These are phyloP conservation scores for Ceratonia siliqua DNA, from an alignment of 306 rosid genomes.

Conservation along the genomic window DNA sequence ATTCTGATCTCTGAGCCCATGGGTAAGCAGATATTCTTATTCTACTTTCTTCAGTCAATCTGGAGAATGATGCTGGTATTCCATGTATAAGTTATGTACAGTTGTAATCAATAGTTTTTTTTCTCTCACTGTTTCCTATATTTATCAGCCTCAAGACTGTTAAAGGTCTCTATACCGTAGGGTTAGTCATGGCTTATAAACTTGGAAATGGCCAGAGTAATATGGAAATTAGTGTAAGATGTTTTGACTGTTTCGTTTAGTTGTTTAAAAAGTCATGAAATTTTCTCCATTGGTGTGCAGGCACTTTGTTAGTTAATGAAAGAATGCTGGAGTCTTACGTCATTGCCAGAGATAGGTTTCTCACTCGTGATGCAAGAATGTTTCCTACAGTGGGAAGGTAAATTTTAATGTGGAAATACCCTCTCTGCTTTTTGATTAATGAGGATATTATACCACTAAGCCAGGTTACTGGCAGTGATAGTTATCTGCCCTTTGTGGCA, in stretches of 20 bases:
- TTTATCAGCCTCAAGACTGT: not conserved
- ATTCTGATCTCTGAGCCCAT: conserved; percentile 86
- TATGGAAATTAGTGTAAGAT: not conserved
- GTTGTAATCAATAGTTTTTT: not conserved
- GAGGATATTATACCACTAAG: not conserved
- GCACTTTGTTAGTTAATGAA: conserved; percentile 79
- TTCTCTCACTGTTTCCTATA: not conserved
- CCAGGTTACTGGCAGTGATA: not conserved
- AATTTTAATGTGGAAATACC: conserved; percentile 8
- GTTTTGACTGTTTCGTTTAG: not conserved
- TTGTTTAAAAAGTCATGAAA: not conserved
- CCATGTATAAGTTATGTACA: not conserved
- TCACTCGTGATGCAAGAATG: conserved; percentile 76
- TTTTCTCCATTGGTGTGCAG: conserved; percentile 37
- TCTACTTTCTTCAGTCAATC: conserved; percentile 14
- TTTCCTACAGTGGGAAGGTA: conserved; percentile 86
- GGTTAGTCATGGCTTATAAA: not conserved
- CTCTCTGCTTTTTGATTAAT: not conserved
- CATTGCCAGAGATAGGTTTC: conserved; percentile 86
- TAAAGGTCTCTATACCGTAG: not conserved
- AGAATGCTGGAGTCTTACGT: conserved; percentile 93
- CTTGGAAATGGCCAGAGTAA: not conserved
- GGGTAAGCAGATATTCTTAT: conserved; percentile 64
- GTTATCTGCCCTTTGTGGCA: not conserved
- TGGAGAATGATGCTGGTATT: conserved; percentile 21